These are phyloP conservation scores for Hyparrhenia diplandra DNA, from an alignment of 176 grass and related monocot genomes.

Conservation along the genomic window DNA sequence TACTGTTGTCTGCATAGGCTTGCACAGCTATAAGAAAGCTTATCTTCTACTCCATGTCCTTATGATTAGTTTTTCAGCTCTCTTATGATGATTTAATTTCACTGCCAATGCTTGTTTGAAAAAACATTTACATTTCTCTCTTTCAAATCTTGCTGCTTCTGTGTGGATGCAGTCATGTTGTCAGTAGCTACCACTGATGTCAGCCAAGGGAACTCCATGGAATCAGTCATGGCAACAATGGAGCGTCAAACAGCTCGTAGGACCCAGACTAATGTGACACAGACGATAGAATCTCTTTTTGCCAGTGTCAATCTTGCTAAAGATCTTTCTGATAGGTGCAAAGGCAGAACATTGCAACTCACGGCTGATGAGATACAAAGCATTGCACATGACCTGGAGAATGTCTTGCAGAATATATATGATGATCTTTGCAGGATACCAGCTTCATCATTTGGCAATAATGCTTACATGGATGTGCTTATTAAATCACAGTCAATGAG, in stretches of 20 bases:
- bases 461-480: conserved; percentile 34
- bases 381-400: conserved; percentile 56
- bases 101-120: conserved; percentile 6
- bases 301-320: conserved; percentile 61
- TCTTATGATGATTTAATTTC: neutral
- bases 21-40: neutral
- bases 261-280: conserved; percentile 12
- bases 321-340: conserved; percentile 59
- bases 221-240: conserved; percentile 38
- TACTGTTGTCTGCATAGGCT: neutral
- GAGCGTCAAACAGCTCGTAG: conserved; percentile 54
- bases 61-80: conserved; percentile 1
- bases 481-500: conserved; percentile 37
- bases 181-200: conserved; percentile 31
- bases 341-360: conserved; percentile 35
- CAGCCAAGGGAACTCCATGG: conserved; percentile 41
- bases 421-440: conserved; percentile 65
- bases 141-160: conserved; percentile 19
- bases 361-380: conserved; percentile 47
- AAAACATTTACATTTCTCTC: conserved; percentile 13
- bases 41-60: neutral
- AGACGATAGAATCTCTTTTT: conserved; percentile 52
- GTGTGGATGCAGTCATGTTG: conserved; percentile 49
- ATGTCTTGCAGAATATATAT: conserved; percentile 55
- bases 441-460: conserved; percentile 35